Conservation (phyloP, 306 rosid genomes). For the Cucumis hystrix region DNA sequence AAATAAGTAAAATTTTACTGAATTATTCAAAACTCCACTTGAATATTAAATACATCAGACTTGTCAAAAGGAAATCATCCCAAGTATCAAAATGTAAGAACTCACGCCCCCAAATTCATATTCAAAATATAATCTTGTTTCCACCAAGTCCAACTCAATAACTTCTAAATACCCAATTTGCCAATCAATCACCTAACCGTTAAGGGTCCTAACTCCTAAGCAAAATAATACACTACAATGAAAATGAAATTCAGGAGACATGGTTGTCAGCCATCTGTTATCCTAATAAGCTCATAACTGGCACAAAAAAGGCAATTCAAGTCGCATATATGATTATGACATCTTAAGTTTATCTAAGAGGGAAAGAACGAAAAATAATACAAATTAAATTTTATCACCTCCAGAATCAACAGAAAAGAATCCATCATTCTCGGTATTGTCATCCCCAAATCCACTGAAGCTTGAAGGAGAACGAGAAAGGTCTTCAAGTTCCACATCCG, state of each 20-base stretch:
- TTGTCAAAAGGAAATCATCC: not conserved
- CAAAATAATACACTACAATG: not conserved
- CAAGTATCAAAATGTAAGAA: not conserved
- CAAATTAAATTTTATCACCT: slow-evolving; percentile 7
- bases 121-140: not conserved
- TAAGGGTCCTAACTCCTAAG: not conserved
- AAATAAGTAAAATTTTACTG: not conserved
- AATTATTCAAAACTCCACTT: not conserved
- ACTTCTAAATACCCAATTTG: not conserved
- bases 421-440: slow-evolving; percentile 11
- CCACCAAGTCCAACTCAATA: not conserved
- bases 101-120: not conserved
- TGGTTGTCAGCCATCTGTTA: not conserved
- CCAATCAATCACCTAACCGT: not conserved
- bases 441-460: slow-evolving; percentile 10
- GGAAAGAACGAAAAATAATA: not conserved
- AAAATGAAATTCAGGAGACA: not conserved
- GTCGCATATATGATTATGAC: not conserved
- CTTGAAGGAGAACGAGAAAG: slow-evolving; percentile 14
- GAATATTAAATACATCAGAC: not conserved
- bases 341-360: not conserved
- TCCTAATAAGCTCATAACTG: not conserved
- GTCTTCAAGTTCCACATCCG: slow-evolving; percentile 9
- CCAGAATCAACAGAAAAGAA: slow-evolving; percentile 15
- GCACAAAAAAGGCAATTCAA: not conserved